Evolutionary conservation across 2,329 filamentous ascomycete species (phyloP).

Genomic region (Alternaria arborescens): DNA sequence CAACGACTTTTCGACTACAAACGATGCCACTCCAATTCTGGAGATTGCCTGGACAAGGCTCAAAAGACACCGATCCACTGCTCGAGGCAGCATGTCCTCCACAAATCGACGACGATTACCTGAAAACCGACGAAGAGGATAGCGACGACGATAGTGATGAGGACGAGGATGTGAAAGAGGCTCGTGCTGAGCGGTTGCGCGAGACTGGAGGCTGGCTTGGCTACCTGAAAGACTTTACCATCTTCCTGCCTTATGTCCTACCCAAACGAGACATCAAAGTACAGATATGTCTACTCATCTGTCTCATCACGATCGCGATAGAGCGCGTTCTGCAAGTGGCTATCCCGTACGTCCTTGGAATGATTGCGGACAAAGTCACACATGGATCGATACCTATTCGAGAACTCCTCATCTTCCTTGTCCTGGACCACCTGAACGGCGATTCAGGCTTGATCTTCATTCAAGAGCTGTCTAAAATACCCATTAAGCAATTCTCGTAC

Average conservation of each 20-base stretch:
- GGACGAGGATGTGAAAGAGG: too few species aligned
- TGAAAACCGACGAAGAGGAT: background rate
- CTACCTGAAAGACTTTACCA: conserved; percentile 76
- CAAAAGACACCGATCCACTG: conserved; percentile 18
- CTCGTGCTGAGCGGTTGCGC: too few species aligned
- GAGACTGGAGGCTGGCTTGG: conserved; percentile 42
- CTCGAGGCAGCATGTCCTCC: conserved; percentile 19
- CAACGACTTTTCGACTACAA: background rate
- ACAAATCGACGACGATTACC: background rate
- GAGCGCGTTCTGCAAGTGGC: conserved; percentile 78
- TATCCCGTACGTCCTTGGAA: conserved; percentile 81
- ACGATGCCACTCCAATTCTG: conserved; percentile 16
- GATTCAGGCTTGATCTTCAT: conserved; percentile 60
- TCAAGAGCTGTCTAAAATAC: too few species aligned
- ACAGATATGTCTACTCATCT: conserved; percentile 74
- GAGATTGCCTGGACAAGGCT: conserved; percentile 13
- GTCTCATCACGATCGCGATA: conserved; percentile 72
- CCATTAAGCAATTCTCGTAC: conserved; percentile 65
- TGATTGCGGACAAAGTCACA: conserved; percentile 73
- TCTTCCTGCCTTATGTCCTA: conserved; percentile 83
- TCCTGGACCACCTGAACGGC: conserved; percentile 57
- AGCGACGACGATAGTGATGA: too few species aligned
- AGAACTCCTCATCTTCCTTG: conserved; percentile 62
- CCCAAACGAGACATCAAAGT: conserved; percentile 72
- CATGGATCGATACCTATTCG: conserved; percentile 57